A percentile compares a stretch with the other conserved stretches of the same genome.
phyloP scores from a whole-genome alignment of 1,284 basidiomycete species.

The Tilletia caries region DNA sequence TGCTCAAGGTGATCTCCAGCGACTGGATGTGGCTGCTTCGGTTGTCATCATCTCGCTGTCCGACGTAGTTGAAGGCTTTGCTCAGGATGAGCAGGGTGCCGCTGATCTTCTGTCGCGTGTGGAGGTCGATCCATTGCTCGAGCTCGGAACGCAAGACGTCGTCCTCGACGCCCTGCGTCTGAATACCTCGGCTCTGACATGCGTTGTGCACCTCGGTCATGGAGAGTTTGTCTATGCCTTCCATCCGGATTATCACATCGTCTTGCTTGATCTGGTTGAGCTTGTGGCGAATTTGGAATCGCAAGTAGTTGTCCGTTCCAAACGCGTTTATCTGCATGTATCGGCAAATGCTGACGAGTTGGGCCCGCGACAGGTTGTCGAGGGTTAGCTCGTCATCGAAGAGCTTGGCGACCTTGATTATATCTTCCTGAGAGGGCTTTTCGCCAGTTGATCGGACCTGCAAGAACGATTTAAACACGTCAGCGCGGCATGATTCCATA shows the following conservation, averaged over 20 bases:
- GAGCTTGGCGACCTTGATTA: conserved; percentile 90
- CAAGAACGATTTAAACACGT: not conserved
- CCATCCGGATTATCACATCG: conserved; percentile 80
- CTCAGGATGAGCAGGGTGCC: conserved; percentile 89
- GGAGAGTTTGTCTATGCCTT: conserved; percentile 87
- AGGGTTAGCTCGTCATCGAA: conserved; percentile 97
- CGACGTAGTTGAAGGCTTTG: conserved; percentile 82
- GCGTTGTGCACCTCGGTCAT: conserved; percentile 84
- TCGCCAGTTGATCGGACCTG: conserved; percentile 87
- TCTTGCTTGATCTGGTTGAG: conserved; percentile 82
- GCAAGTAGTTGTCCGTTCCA: conserved; percentile 96
- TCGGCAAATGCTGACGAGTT: conserved; percentile 92
- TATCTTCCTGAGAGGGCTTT: conserved; percentile 78
- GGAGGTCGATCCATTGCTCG: conserved; percentile 87
- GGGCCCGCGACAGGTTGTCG: conserved; percentile 94
- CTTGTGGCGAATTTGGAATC: conserved; percentile 83
- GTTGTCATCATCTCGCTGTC: conserved; percentile 13
- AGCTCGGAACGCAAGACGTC: conserved; percentile 75
- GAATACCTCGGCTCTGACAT: conserved; percentile 89
- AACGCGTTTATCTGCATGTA: conserved; percentile 95
- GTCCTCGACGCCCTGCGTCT: conserved; percentile 69
- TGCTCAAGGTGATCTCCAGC: conserved; percentile 84
- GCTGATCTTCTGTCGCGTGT: conserved; percentile 77
- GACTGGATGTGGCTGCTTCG: conserved; percentile 57
- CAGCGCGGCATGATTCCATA: not conserved